Evolutionary conservation across 805 yeast species (phyloP).

Genomic region (Hanseniaspora taiwanica): DNA sequence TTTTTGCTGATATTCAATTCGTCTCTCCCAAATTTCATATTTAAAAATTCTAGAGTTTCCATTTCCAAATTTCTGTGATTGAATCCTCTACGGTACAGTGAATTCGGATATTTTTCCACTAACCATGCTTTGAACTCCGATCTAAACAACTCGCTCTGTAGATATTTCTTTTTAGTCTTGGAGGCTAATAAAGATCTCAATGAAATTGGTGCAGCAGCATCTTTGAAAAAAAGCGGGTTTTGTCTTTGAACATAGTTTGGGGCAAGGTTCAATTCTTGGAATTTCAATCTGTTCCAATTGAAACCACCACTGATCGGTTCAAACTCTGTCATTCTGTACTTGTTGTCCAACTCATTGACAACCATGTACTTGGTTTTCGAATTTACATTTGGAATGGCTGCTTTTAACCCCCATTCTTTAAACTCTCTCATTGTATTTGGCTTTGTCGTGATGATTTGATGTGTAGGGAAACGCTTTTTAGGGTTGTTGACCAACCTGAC

Average conservation of each 20-base stretch:
- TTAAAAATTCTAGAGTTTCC: constrained; percentile 30
- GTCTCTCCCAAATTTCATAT: constrained; percentile 11
- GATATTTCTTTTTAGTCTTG: constrained; percentile 1
- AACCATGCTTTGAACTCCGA: constrained; percentile 43
- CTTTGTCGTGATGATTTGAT: constrained; percentile 60
- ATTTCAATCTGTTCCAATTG: constrained; percentile 47
- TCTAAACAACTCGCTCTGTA: constrained; percentile 24
- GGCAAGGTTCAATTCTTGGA: constrained; percentile 51
- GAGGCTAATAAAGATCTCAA: background rate
- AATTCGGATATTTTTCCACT: constrained; percentile 35
- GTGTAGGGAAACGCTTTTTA: constrained; percentile 37
- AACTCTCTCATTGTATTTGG: constrained; percentile 42
- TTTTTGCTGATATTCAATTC: constrained; percentile 4
- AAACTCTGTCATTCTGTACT: constrained; percentile 55
- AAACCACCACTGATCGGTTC: constrained; percentile 45
- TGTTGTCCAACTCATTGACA: constrained; percentile 52
- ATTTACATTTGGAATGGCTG: constrained; percentile 46
- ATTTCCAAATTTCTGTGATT: constrained; percentile 23
- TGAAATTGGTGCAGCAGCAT: constrained; percentile 1
- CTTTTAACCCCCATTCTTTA: constrained; percentile 68
- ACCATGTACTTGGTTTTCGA: constrained; percentile 46
- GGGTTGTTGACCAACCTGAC: constrained; percentile 8
- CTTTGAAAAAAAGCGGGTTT: constrained; percentile 24
- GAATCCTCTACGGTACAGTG: constrained; percentile 17
- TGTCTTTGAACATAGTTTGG: constrained; percentile 16